phyloP scores from a whole-genome alignment of 331 rosid genomes.

The Spiraea crenata region DNA sequence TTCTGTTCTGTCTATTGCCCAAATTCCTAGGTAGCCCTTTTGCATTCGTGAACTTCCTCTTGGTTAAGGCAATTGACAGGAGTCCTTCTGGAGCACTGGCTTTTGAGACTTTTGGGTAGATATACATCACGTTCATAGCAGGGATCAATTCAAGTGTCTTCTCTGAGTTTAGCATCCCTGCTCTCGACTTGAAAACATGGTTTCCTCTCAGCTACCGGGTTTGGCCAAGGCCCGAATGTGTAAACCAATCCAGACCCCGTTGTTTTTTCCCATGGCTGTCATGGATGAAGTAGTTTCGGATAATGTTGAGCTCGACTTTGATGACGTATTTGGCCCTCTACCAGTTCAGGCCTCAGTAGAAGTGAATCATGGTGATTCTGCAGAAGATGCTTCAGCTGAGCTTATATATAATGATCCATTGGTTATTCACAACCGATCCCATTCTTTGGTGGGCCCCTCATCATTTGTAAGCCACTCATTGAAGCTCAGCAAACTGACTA shows the following conservation, averaged over 20 bases:
- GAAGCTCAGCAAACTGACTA: slow-evolving; percentile 74
- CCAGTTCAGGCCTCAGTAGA: slow-evolving; percentile 48
- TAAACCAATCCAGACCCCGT: slow-evolving; percentile 41
- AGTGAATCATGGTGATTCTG: slow-evolving; percentile 40
- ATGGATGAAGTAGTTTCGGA: slow-evolving; percentile 44
- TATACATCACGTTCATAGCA: slow-evolving; percentile 24
- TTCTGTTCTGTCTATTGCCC: slow-evolving; percentile 76
- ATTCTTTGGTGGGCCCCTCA: slow-evolving; percentile 94
- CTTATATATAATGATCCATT: slow-evolving; percentile 72
- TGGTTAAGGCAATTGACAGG: slow-evolving; percentile 78
- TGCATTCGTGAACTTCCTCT: slow-evolving; percentile 64
- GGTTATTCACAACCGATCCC: slow-evolving; percentile 72
- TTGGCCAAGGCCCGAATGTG: slow-evolving; percentile 32
- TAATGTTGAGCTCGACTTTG: slow-evolving; percentile 82
- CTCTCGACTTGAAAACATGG: slow-evolving; percentile 49
- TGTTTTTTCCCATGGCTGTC: slow-evolving; percentile 44
- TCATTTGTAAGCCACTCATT: slow-evolving; percentile 63
- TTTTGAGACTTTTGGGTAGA: slow-evolving; percentile 31
- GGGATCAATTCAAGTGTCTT: slow-evolving; percentile 26
- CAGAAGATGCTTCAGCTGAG: slow-evolving; percentile 43
- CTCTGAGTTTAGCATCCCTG: slow-evolving; percentile 39
- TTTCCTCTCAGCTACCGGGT: slow-evolving; percentile 70
- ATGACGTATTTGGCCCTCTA: slow-evolving; percentile 88
- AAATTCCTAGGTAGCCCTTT: slow-evolving; percentile 84
- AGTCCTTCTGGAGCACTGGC: slow-evolving; percentile 56